Conservation (phyloP, 805 yeast species). For the Spathaspora passalidarum region DNA sequence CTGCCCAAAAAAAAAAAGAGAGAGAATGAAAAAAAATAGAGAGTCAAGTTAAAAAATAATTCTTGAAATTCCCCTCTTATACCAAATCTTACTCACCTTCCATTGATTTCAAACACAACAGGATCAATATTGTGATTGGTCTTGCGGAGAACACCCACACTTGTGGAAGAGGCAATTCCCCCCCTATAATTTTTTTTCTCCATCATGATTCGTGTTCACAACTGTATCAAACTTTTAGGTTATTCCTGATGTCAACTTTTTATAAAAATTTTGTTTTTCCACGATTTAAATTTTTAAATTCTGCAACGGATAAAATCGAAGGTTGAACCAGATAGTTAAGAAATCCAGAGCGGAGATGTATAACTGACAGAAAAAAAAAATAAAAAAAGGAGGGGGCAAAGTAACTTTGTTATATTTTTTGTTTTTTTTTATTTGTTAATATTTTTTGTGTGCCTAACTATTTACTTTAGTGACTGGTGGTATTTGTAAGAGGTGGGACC, state of each 20-base stretch:
- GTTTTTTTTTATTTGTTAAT: too few species aligned
- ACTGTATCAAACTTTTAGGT: too few species aligned
- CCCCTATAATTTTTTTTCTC: too few species aligned
- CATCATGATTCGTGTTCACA: too few species aligned
- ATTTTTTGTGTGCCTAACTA: not conserved
- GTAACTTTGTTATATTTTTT: not conserved
- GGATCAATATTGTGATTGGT: not conserved
- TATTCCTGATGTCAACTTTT: not conserved
- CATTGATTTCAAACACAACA: not conserved
- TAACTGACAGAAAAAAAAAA: not conserved
- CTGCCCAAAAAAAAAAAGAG: not conserved
- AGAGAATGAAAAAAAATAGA: not conserved
- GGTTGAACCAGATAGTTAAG: not conserved
- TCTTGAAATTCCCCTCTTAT: slow-evolving; percentile 1
- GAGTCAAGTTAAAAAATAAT: not conserved
- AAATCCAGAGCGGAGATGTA: not conserved
- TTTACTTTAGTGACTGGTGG: not conserved
- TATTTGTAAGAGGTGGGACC: not conserved
- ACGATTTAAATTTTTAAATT: not conserved
- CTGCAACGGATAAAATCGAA: not conserved
- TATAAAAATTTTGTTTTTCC: not conserved
- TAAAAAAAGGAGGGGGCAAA: not conserved
- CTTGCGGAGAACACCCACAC: not conserved
- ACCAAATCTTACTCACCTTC: too few species aligned
- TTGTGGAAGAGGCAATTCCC: too few species aligned